A percentile compares a stretch with the other conserved stretches of the same genome.
Conservation (phyloP, 1,284 basidiomycete species). For the Pseudozyma pruni region DNA sequence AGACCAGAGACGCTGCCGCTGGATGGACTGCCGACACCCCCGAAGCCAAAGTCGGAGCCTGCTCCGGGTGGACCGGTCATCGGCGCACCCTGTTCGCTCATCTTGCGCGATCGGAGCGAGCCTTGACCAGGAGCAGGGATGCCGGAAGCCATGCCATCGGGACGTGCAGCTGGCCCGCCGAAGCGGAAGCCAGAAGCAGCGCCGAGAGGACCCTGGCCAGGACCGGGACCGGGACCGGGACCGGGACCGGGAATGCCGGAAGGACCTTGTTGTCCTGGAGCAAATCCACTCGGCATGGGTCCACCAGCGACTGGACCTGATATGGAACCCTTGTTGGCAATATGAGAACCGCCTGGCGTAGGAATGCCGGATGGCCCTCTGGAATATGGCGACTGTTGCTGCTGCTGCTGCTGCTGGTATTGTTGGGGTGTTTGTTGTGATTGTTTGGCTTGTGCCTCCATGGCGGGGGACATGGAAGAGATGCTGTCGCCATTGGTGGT, state of each 20-base stretch:
- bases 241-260: constrained; percentile 32
- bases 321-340: constrained; percentile 47
- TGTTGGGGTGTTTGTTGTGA: constrained; percentile 8
- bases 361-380: constrained; percentile 32
- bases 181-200: constrained; percentile 59
- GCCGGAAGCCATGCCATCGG: constrained; percentile 41
- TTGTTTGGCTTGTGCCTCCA: constrained; percentile 31
- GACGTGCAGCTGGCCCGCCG: constrained; percentile 48
- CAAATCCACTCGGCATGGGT: constrained; percentile 43
- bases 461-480: constrained; percentile 40
- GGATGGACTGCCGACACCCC: constrained; percentile 22
- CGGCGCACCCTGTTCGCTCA: constrained; percentile 47
- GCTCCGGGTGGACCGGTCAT: constrained; percentile 12
- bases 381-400: constrained; percentile 29
- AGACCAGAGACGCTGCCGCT: constrained; percentile 42
- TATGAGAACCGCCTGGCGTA: constrained; percentile 36
- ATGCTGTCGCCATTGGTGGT: constrained; percentile 38
- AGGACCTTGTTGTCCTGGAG: constrained; percentile 17
- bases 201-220: constrained; percentile 40
- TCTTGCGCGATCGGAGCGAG: constrained; percentile 44
- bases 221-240: constrained; percentile 30
- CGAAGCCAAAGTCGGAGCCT: constrained; percentile 29
- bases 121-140: constrained; percentile 48
- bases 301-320: constrained; percentile 29
- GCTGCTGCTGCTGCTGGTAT: constrained; percentile 29